Evolutionary conservation across 371 early-diverging fungal species (phyloP), one percentile per base, ranked within the genome.

Genomic region (Mucor circinelloides): DNA sequence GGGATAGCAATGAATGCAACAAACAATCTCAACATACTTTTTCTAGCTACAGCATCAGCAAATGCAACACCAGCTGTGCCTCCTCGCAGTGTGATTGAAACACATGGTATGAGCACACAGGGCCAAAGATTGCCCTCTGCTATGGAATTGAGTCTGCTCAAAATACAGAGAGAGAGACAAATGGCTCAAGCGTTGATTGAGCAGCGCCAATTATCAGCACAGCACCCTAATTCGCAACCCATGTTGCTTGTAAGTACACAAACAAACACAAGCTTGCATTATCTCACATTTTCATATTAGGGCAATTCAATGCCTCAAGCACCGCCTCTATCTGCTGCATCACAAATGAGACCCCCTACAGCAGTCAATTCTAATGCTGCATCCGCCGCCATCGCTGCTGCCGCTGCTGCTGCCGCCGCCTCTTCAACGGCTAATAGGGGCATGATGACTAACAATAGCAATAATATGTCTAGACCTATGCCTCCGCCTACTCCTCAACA

Each of bases 141-240:
- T 2, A 82, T 87, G 60, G 94, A 95, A 55, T 73, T 96, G 44
- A 87, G 88, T 66, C 63, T 82, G 55, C 77, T 87, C 54, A 94
- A 94, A 76, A 83, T 86, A 8, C 90, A 90, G 31, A 80, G 93
- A 19, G 94, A 94, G 55, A 77, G 90, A 17, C 90, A 90, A 38
- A 61, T 91, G 64, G 87, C 82, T 46, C 90, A 93, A 61, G 85
- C 87, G 13, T 55, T 89, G 28, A 72, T 88, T 52, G 92, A 91
- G 66, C 91, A 91, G 63, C 83, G 91, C 8, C 88, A 90, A 44
- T 74, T 87, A 46, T 83, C 88, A 13, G 77, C 89, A 2, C 52
- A 52, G 1, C 52, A 52, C 25, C 27, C 52, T 10, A 52, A 1
- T 46, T 25, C 31, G 69, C 86, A 48, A 30, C 61, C 28, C 58